Evolutionary conservation across 1,139 yeast genomes (phyloP), one percentile per base, ranked within the genome.

Genomic region (Blastobotrys capitulatus): DNA sequence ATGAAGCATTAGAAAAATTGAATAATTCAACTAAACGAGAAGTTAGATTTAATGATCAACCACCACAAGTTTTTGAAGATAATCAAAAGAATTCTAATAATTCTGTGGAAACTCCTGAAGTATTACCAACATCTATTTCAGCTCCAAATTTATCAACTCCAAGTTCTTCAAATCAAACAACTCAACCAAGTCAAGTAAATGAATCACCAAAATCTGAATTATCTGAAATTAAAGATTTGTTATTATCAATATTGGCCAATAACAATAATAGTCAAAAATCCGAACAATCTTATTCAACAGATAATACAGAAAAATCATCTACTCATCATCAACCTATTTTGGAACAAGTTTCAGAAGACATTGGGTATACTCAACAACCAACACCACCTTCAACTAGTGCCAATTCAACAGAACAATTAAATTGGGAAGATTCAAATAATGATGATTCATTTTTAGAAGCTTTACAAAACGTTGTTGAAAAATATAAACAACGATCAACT

Each of bases 391-490:
- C 32, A 3, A 29, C 32, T 3, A 5, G 6, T 5, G 25, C 25
- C 4, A 7, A 4, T 7, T 22, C 25, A 5, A 22, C 25, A 5
- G 25, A 22, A 22, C 25, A 22, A 22, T 22, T 7, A 22, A 29
- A 29, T 29, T 29, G 32, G 32, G 25, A 22, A 22, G 27, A 20
- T 41, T 12, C 26, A 1, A 34, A 39, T 15, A 22, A 35, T 10
- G 42, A 47, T 10, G 46, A 46, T n/a, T 40, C 47, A 12, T 37
- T 49, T 4, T 27, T 49, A 29, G 48, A 39, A 2, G 47, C 50
- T 6, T 35, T 49, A 18, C 47, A 46, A 16, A 36, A 46, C 22
- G 47, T 44, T 12, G 38, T 46, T 26, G 49, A 48, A 34, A 48
- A 48, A 31, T 38, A 47, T 13, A 36, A 31, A 20, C 34, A 16